phyloP scores from a whole-genome alignment of 2,329 filamentous ascomycete genomes.

The Colletotrichum tofieldiae region DNA sequence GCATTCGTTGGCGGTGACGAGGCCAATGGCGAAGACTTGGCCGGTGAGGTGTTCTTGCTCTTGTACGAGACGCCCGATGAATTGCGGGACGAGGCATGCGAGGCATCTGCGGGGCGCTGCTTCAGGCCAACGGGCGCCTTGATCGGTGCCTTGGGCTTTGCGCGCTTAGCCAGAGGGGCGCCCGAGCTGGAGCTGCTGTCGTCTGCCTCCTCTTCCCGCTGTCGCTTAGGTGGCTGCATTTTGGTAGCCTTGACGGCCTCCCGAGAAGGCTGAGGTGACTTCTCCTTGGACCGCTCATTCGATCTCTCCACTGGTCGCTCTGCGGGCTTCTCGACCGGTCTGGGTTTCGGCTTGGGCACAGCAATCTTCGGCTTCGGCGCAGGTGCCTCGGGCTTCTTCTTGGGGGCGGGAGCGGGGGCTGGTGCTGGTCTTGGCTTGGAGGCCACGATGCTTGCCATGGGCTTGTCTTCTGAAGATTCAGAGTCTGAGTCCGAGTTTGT shows the following conservation, averaged over 20 bases:
- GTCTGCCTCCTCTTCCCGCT: slow-evolving; percentile 65
- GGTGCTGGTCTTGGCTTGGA: slow-evolving; percentile 50
- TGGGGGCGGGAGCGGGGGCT: slow-evolving; percentile 45
- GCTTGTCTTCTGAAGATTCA: slow-evolving; percentile 68
- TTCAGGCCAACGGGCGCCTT: slow-evolving; percentile 53
- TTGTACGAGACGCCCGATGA: slow-evolving; percentile 59
- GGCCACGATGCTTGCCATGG: slow-evolving; percentile 55
- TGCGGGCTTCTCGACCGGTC: slow-evolving; percentile 46
- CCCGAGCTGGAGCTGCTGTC: slow-evolving; percentile 74
- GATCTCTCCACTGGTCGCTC: slow-evolving; percentile 36
- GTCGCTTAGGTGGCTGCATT: slow-evolving; percentile 62
- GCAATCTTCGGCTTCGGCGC: slow-evolving; percentile 51
- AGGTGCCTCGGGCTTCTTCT: slow-evolving; percentile 49
- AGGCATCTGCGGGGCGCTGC: slow-evolving; percentile 65
- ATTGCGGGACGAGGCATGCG: slow-evolving; percentile 62
- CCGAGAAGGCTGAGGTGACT: slow-evolving; percentile 41
- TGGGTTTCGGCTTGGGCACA: slow-evolving; percentile 53
- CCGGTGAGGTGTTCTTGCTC: slow-evolving; percentile 66
- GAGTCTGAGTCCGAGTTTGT: slow-evolving; percentile 72
- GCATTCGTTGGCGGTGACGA: slow-evolving; percentile 77
- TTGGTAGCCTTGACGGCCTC: slow-evolving; percentile 53
- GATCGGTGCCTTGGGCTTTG: slow-evolving; percentile 64
- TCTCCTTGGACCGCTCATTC: slow-evolving; percentile 48
- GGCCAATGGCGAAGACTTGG: slow-evolving; percentile 77
- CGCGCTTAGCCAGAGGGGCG: slow-evolving; percentile 71